Conservation (phyloP, 176 grass and related monocot genomes). For the Oryza nivara region DNA sequence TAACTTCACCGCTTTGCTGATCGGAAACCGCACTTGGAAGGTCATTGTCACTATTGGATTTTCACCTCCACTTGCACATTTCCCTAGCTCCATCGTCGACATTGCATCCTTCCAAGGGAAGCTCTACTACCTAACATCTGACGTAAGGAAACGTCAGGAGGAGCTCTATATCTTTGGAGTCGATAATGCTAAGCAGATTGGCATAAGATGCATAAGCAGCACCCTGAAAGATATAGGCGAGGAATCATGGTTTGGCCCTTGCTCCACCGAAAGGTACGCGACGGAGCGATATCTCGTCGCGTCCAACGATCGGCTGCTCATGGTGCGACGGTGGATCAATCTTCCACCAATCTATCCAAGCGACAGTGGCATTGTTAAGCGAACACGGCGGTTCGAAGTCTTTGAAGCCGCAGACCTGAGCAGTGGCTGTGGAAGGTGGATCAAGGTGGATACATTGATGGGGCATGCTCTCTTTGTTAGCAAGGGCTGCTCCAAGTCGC, state of each 20-base stretch:
- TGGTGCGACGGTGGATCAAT: neutral
- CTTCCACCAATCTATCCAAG: neutral
- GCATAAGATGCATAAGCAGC: neutral
- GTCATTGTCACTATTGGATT: neutral
- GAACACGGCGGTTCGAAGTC: neutral
- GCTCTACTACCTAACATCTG: neutral
- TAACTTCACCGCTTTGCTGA: neutral
- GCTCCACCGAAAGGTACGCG: neutral
- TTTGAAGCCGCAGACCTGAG: neutral
- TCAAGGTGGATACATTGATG: constrained; percentile 12
- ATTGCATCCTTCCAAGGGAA: constrained; percentile 10
- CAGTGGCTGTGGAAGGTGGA: neutral
- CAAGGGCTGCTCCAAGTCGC: neutral
- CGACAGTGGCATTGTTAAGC: neutral
- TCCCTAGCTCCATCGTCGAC: neutral
- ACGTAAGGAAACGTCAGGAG: neutral
- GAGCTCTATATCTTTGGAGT: neutral
- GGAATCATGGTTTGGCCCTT: neutral
- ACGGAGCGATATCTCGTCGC: neutral
- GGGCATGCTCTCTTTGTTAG: constrained; percentile 20
- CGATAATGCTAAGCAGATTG: too few relatives aligned
- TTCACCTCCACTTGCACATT: neutral
- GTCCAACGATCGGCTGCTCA: neutral
- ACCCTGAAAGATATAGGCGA: neutral
- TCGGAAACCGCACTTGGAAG: neutral